Evolutionary conservation across 176 grass and related monocot species (phyloP), one percentile per base, ranked within the genome.

Genomic region (Sorghum bicolor): DNA sequence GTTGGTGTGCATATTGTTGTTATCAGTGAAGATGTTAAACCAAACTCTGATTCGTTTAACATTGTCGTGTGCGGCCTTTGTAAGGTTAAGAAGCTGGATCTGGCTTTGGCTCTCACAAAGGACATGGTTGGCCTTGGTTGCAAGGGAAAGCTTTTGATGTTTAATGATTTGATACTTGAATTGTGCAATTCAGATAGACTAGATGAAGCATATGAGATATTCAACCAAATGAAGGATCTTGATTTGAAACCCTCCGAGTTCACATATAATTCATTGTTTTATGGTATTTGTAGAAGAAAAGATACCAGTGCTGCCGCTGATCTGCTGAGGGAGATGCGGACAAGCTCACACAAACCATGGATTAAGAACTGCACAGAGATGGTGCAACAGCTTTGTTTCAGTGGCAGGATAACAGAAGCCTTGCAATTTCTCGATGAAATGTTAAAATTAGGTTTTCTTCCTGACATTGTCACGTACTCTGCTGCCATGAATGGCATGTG

Each of bases 301-400:
- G 76, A 98, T 82, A 61, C 76, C 72, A 75, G 67, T 69, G 72
- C 47, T 72, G 85, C 96, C 11, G 64, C 91, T 80, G 79, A 86
- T 72, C 85, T 95, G 25, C 83, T 98, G 28, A 89, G 57, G 78
- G 89, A 93, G 72, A 98, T 98, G 91, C 75, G 39, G 62, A 70
- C 55, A 32, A 82, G 88, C 63, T 73, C 91, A 4, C 61, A 90
- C 84, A 69, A 75, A 52, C 96, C 96, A 45, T 98, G 91, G 92
- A 95, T 88, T 93, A 98, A 98, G 69, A 90, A 98, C 30, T 95
- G 89, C 78, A 98, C 93, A 38, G 82, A 88, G 40, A 87, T 95
- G 92, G 96, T 95, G 79, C 84, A 95, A 41, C 85, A 93, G 55
- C 85, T 98, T 74, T 95, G 91, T 77, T 84, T 62, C 22, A 95